Percentiles rank a stretch among this genome's conserved stretches.
These are phyloP conservation scores for Populus hybrid DNA, from an alignment of 441 rosid genomes.

Conservation along the genomic window DNA sequence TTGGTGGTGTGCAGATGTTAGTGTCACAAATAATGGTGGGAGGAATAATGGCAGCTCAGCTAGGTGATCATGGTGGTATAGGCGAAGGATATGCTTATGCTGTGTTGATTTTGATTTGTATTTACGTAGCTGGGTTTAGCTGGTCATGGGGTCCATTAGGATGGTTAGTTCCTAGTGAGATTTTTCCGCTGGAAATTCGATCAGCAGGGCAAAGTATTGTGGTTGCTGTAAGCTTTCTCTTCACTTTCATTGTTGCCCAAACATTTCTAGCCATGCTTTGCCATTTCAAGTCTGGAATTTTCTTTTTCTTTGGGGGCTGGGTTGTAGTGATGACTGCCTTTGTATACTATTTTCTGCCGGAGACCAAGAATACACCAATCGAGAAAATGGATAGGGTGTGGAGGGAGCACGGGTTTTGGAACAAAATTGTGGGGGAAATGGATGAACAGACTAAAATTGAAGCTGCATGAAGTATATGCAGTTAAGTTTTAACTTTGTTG, in stretches of 20 bases:
- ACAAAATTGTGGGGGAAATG: slow-evolving; percentile 37
- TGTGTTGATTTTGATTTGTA: slow-evolving; percentile 48
- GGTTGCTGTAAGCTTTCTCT: slow-evolving; percentile 54
- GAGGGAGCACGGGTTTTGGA: slow-evolving; percentile 78
- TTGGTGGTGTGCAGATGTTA: slow-evolving; percentile 66
- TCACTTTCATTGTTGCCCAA: slow-evolving; percentile 61
- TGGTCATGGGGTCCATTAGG: slow-evolving; percentile 84
- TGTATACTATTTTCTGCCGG: slow-evolving; percentile 58
- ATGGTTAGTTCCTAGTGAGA: slow-evolving; percentile 75
- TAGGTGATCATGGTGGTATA: slow-evolving; percentile 46
- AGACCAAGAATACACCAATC: slow-evolving; percentile 65
- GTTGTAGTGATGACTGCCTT: slow-evolving; percentile 58
- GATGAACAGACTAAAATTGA: neutral
- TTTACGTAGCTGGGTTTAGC: slow-evolving; percentile 57
- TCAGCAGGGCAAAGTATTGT: slow-evolving; percentile 66
- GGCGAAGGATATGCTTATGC: slow-evolving; percentile 44
- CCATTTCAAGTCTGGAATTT: slow-evolving; percentile 57
- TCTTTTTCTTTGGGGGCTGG: slow-evolving; percentile 66
- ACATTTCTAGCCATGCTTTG: slow-evolving; percentile 57
- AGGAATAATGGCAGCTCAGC: slow-evolving; percentile 37
- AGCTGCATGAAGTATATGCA: neutral
- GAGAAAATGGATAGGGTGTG: slow-evolving; percentile 63
- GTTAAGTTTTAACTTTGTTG: neutral
- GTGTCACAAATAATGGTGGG: slow-evolving; percentile 58
- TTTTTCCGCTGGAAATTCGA: slow-evolving; percentile 65